Base-by-base conservation (phyloP, 495 filamentous ascomycete genomes). In the Neurospora cerealis region DNA sequence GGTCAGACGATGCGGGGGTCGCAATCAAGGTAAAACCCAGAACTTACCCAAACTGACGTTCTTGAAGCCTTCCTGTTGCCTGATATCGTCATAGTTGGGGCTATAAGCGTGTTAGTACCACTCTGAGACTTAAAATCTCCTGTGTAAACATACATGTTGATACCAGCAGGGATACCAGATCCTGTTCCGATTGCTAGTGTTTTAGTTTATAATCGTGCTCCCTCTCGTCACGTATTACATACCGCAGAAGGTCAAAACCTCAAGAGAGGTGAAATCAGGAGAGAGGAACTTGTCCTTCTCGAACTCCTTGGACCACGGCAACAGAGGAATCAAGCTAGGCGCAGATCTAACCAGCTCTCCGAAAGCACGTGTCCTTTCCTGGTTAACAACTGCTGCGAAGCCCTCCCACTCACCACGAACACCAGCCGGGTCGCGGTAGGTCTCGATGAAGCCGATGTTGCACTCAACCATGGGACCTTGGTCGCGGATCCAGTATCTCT, bases 331-430 rank as follows among this genome's bases (percentile, higher is more conserved):
- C 83, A 96, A 90, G 37, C 85, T 86, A 38, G 92, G 92, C 2
- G 96, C 95, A 38, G 89, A 85, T 42, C 91, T 88, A 6, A 98
- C 96, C 1, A 99, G 87, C 71, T 91, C 90, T 5, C 91, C 91
- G 74, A 99, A 99, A n/a, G 94, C 94, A 70, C 87, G 87, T 2
- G 96, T 99, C 10, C 94, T 91, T 80, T 97, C 96, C 78, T 83
- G 78, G 75, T 87, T 87, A 74, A 93, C 91, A 76, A 93, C 86
- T 40, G 92, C 92, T 71, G 92, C 93, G 77, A 97, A 96, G 1
- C 94, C 95, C 81, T 98, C 95, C 96, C 96, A 99, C 80, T 99
- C 96, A n/a, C 93, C 95, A 70, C 95, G 87, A 13, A 97, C 89
- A 69, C 96, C 95, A 71, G 93, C 92, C 1, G 96, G 96, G 80